Evolutionary conservation across 2,329 filamentous ascomycete genomes (phyloP).

Genomic region (Trichoderma koningii): DNA sequence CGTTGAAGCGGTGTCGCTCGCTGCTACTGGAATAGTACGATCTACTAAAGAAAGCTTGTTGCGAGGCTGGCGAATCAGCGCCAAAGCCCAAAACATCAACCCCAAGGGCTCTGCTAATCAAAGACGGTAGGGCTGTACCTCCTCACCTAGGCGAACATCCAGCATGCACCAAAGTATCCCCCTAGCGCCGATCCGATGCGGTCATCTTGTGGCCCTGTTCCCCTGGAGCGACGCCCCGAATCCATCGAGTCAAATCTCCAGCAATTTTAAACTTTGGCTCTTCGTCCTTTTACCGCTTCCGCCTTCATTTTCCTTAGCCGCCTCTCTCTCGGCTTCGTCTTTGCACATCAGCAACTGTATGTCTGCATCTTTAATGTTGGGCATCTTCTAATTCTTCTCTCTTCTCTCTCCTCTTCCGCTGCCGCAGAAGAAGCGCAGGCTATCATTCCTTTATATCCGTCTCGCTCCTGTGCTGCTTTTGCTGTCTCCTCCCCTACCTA

Average conservation of each 20-base stretch:
- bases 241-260: slow-evolving; percentile 9
- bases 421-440: neutral
- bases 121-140: slow-evolving; percentile 8
- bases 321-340: neutral
- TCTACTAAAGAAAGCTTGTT: neutral
- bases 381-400: neutral
- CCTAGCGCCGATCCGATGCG: slow-evolving; percentile 17
- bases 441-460: neutral
- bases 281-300: slow-evolving; percentile 1
- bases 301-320: neutral
- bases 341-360: neutral
- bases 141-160: neutral
- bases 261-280: slow-evolving; percentile 20
- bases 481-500: neutral
- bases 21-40: neutral
- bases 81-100: neutral
- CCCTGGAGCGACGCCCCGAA: slow-evolving; percentile 16
- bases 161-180: neutral
- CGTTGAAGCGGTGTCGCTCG: neutral
- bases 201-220: neutral
- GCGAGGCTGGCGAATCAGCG: slow-evolving; percentile 18
- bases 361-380: slow-evolving; percentile 8
- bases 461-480: neutral
- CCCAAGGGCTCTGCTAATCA: neutral
- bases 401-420: neutral